A percentile compares a stretch with the other conserved stretches of the same genome.
These are phyloP conservation scores for Whalleya microplaca DNA, from an alignment of 2,329 filamentous ascomycete genomes.

Conservation along the genomic window DNA sequence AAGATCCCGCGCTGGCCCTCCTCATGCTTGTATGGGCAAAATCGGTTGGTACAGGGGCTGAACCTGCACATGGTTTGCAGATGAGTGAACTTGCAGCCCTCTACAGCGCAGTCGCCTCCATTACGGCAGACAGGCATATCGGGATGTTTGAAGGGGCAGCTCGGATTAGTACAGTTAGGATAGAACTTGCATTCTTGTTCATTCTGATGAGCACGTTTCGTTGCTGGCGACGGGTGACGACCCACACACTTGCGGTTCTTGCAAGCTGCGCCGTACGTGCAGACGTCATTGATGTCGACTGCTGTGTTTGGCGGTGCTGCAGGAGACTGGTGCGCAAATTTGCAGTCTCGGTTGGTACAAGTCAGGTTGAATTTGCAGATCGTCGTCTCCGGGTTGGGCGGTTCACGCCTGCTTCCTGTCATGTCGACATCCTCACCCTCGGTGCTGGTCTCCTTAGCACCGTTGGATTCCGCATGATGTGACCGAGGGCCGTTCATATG, in stretches of 20 bases:
- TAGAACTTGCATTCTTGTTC: constrained; percentile 90
- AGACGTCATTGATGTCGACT: constrained; percentile 79
- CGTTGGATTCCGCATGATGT: constrained; percentile 38
- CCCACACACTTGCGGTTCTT: constrained; percentile 94
- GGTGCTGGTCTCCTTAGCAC: constrained; percentile 40
- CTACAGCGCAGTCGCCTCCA: constrained; percentile 80
- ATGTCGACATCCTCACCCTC: constrained; percentile 68
- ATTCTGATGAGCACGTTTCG: constrained; percentile 75
- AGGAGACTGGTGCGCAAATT: constrained; percentile 92
- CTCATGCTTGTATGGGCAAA: constrained; percentile 85
- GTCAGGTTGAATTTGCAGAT: constrained; percentile 88
- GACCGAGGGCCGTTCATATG: constrained; percentile 44
- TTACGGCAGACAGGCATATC: constrained; percentile 87
- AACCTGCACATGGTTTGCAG: constrained; percentile 84
- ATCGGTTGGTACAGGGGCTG: constrained; percentile 87
- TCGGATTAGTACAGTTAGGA: constrained; percentile 86
- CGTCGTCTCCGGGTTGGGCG: constrained; percentile 63
- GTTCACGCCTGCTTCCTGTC: constrained; percentile 56
- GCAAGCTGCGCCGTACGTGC: constrained; percentile 86
- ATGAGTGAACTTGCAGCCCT: constrained; percentile 90
- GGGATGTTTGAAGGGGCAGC: constrained; percentile 89
- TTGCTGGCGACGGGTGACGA: constrained; percentile 88
- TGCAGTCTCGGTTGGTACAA: constrained; percentile 88
- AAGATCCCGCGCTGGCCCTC: constrained; percentile 87
- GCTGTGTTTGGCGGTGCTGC: constrained; percentile 77